Conservation (phyloP, 148 eudicot genomes). For the Rhododendron mucronatum region DNA sequence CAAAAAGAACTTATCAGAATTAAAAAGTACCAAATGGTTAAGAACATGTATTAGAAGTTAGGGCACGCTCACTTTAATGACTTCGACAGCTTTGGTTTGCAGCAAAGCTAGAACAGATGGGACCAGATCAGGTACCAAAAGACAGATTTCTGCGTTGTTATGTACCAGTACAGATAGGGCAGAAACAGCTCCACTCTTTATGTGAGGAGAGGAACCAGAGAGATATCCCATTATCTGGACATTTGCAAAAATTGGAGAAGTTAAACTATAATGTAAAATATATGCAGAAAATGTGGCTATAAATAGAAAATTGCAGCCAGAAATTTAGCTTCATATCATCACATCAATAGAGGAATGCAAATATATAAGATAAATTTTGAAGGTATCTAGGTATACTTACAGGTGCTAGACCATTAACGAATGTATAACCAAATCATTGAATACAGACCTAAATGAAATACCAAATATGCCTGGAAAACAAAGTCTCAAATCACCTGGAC, state of each 20-base stretch:
- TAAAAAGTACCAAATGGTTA: not conserved
- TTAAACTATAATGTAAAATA: not conserved
- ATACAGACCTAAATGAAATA: not conserved
- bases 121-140: slow-evolving; percentile 55
- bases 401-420: not conserved
- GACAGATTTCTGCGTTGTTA: slow-evolving; percentile 55
- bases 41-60: not conserved
- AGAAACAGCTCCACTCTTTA: slow-evolving; percentile 84
- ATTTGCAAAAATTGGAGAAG: slow-evolving; percentile 2
- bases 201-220: slow-evolving; percentile 81
- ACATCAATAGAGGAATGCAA: not conserved
- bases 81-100: slow-evolving; percentile 78
- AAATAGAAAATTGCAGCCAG: not conserved
- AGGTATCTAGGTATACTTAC: not conserved
- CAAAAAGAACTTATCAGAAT: slow-evolving; percentile 10
- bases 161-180: slow-evolving; percentile 78
- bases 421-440: not conserved
- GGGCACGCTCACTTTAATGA: slow-evolving; percentile 63
- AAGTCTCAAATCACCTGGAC: not conserved
- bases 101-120: slow-evolving; percentile 68
- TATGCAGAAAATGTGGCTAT: not conserved
- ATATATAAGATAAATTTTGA: not conserved
- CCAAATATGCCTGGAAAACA: not conserved
- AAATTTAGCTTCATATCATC: not conserved
- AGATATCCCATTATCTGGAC: slow-evolving; percentile 79